These are phyloP conservation scores for Arabidopsis suecica DNA, from an alignment of 345 rosid species.

Conservation along the genomic window DNA sequence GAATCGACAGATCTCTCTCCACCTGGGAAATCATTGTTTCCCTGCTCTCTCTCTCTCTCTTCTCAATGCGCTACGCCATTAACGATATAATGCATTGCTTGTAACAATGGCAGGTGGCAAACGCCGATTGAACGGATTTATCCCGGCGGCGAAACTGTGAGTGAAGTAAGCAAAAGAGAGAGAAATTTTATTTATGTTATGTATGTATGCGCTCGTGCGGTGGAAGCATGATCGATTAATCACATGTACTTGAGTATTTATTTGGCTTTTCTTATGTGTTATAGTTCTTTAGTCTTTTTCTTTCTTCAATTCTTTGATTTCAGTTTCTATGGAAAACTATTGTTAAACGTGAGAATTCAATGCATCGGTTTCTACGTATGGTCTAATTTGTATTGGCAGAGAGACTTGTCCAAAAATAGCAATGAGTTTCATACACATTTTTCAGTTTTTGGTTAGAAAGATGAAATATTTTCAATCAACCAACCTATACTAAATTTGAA, in stretches of 20 bases:
- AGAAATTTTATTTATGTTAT: not conserved
- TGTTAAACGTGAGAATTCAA: not conserved
- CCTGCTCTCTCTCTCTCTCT: conserved; percentile 16
- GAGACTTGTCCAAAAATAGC: not conserved
- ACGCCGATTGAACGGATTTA: conserved; percentile 4
- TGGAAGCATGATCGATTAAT: conserved; percentile 22
- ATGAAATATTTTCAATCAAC: not conserved
- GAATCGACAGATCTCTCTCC: conserved; percentile 39
- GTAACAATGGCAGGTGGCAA: conserved; percentile 27
- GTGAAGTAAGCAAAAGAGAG: not conserved
- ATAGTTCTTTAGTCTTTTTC: not conserved
- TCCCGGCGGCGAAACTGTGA: conserved; percentile 34
- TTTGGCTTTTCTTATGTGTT: not conserved
- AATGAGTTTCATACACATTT: not conserved
- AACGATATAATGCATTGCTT: conserved; percentile 10
- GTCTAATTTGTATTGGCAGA: not conserved
- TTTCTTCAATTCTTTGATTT: not conserved
- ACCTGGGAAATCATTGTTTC: conserved; percentile 34
- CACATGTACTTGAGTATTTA: conserved; percentile 13
- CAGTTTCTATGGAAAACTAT: not conserved
- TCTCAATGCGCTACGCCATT: conserved; percentile 22
- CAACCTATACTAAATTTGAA: not conserved
- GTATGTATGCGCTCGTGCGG: conserved; percentile 25
- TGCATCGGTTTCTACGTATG: not conserved
- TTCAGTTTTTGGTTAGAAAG: not conserved